Evolutionary conservation across 2,329 filamentous ascomycete species (phyloP), one percentile per base, ranked within the genome.

Genomic region (Sporothrix inflata): DNA sequence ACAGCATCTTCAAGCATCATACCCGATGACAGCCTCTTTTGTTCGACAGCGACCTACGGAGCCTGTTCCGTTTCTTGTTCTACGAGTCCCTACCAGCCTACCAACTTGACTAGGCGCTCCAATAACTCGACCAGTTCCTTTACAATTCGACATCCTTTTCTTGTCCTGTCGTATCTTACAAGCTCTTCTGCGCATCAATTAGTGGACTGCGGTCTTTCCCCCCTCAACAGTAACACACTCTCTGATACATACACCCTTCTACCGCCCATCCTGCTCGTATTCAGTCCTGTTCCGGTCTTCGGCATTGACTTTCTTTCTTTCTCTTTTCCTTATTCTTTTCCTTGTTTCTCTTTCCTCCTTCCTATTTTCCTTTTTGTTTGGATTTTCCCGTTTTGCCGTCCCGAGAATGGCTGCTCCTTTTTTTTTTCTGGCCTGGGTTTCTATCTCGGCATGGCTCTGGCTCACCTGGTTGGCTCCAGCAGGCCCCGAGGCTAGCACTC

Each of bases 381-480:
- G 4, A 19, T 65, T 45, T 11, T 47, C 40, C 63, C 63, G 42
- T 49, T 66, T 66, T 34, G 42, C 42, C 42, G 63, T 55, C 49
- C 65, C 45, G 65, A 38, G 12, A 27, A n/a, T 12, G 19, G 2
- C 12, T 16, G 14, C 3, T 47, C 42, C 2, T 16, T 2, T 51
- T 53, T 68, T 51, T 53, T 55, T 34, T 49, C 11, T 16, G 16
- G 11, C 42, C 63, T 34, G 27, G 42, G 47, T 30, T 27, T 51
- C 47, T 68, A 11, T 38, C 47, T 40, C 19, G 47, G 45, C 7
- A 27, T 19, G n/a, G 47, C 21, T 57, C 19, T 42, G n/a, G 66
- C 47, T 69, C 66, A 69, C 66, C 66, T 69, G 66, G 66, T 69
- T 69, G 66, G 66, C 66, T 53, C 30, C 47, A 53, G 34, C 11